These are phyloP conservation scores for Glycine tomentella DNA, from an alignment of 306 rosid species.

Conservation along the genomic window DNA sequence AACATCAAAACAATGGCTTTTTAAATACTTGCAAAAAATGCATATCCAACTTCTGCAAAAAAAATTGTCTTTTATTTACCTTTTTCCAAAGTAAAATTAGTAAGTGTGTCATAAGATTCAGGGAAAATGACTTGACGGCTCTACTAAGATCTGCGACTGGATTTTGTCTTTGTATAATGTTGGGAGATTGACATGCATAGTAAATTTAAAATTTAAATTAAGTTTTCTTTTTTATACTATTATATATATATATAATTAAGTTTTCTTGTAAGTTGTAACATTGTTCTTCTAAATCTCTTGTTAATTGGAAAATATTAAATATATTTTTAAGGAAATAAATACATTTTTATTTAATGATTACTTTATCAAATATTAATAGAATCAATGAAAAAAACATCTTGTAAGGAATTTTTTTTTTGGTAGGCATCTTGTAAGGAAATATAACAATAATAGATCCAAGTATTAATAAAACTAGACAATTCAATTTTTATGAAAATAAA, in stretches of 20 bases:
- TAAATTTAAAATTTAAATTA: too few species aligned
- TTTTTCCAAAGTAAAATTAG: background rate
- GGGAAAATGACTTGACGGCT: constrained; percentile 28
- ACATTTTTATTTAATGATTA: too few species aligned
- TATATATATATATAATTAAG: too few species aligned
- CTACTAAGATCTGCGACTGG: background rate
- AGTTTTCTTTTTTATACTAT: background rate
- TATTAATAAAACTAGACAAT: too few species aligned
- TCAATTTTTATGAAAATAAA: too few species aligned
- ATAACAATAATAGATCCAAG: background rate
- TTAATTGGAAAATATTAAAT: too few species aligned
- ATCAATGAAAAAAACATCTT: too few species aligned
- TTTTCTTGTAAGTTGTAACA: background rate
- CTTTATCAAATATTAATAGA: background rate
- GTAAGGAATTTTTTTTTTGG: too few species aligned
- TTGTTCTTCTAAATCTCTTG: background rate
- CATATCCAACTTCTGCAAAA: background rate
- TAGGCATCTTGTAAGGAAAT: too few species aligned
- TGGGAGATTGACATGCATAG: background rate
- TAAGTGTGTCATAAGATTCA: too few species aligned
- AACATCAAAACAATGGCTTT: background rate
- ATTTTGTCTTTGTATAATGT: background rate
- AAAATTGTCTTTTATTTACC: background rate
- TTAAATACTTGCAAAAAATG: background rate
- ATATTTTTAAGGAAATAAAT: background rate